phyloP scores from a whole-genome alignment of 495 filamentous ascomycete species.

The Xylaria castorea region DNA sequence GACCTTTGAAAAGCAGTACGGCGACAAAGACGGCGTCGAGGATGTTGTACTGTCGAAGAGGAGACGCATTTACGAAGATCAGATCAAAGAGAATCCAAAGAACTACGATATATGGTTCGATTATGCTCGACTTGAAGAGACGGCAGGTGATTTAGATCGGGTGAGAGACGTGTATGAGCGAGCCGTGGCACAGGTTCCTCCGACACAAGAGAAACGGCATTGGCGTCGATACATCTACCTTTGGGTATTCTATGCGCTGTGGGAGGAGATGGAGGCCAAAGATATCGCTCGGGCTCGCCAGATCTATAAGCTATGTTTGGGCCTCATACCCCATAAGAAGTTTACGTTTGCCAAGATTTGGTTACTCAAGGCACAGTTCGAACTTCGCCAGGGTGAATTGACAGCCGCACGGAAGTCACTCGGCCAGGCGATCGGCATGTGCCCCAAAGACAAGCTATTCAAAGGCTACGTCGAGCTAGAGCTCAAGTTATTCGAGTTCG shows the following conservation, averaged over 20 bases:
- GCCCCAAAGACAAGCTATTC: conserved; percentile 95
- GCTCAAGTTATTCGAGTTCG: conserved; percentile 89
- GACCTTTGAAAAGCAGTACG: conserved; percentile 97
- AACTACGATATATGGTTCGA: conserved; percentile 98
- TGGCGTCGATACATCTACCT: conserved; percentile 98
- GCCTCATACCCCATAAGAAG: conserved; percentile 90
- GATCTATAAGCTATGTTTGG: conserved; percentile 88
- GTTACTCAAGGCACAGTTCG: conserved; percentile 92
- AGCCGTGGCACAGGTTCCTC: conserved; percentile 94
- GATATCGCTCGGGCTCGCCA: conserved; percentile 83
- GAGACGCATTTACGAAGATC: conserved; percentile 91
- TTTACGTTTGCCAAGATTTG: conserved; percentile 98
- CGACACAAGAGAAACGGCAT: conserved; percentile 94
- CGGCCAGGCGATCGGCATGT: conserved; percentile 89
- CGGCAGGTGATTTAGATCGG: conserved; percentile 75
- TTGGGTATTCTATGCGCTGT: conserved; percentile 96
- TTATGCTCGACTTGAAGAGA: conserved; percentile 90
- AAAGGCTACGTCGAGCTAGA: conserved; percentile 92
- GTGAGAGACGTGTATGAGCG: conserved; percentile 94
- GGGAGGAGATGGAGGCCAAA: conserved; percentile 85
- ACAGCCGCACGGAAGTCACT: conserved; percentile 82
- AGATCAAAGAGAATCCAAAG: conserved; percentile 87
- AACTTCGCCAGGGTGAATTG: conserved; percentile 85
- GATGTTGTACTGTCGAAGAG: conserved; percentile 95
- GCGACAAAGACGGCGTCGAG: conserved; percentile 91